Conservation (phyloP, 148 eudicot species). For the Rheum nobile region DNA sequence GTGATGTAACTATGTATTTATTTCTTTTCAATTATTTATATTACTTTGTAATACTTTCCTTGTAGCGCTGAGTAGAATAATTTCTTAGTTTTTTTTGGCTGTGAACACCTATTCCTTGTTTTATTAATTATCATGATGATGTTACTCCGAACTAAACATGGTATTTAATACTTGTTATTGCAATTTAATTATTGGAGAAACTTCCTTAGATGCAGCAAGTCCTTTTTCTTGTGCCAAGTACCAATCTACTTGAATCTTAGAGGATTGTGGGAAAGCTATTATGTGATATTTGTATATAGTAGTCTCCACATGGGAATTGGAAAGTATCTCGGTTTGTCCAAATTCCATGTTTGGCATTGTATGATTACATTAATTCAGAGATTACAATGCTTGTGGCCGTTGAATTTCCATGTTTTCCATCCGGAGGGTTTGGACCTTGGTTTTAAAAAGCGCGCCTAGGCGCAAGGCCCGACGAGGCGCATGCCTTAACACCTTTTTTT, state of each 20-base stretch:
- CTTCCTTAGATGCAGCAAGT: background rate
- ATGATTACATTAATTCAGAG: background rate
- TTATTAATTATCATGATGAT: background rate
- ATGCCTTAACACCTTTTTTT: no score
- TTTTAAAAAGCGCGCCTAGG: no score
- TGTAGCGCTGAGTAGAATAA: background rate
- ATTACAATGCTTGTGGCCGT: background rate
- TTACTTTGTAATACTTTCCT: background rate
- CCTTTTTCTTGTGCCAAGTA: background rate
- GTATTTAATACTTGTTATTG: background rate
- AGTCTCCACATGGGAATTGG: background rate
- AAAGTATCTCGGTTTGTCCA: background rate
- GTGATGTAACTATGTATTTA: slow-evolving; percentile 2
- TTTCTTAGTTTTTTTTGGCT: background rate
- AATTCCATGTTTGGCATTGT: background rate
- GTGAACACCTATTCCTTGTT: background rate
- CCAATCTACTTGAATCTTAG: background rate
- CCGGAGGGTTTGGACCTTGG: no score
- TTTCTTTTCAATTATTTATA: background rate
- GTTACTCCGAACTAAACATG: background rate
- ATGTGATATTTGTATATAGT: background rate
- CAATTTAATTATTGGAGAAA: background rate
- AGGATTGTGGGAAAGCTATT: background rate
- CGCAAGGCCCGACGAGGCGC: no score
- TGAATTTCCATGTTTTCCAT: background rate